These are phyloP conservation scores for Plasmodium cynomolgi DNA, from an alignment of 169 alveolate genomes.

Conservation along the genomic window DNA sequence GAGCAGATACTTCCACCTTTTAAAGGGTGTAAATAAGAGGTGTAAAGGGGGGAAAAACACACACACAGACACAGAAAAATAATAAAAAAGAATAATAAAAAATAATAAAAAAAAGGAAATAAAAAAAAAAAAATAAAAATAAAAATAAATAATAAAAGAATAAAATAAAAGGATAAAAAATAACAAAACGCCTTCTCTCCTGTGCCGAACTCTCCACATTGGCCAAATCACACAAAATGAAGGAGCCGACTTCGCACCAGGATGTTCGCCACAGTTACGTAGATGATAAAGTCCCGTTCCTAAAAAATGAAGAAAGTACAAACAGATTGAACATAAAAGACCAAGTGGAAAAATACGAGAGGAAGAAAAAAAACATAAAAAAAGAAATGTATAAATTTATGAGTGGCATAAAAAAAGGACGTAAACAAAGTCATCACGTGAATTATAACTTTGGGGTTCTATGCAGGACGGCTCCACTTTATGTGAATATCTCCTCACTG, in stretches of 20 bases:
- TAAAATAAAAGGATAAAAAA: too few species aligned
- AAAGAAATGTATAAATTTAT: conserved; percentile 25
- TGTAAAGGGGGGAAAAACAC: background rate
- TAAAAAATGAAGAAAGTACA: background rate
- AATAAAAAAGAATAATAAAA: too few species aligned
- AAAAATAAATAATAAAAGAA: too few species aligned
- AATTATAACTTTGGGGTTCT: background rate
- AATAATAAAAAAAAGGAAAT: too few species aligned
- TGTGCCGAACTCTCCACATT: background rate
- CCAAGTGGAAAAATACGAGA: conserved; percentile 2
- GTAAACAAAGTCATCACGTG: background rate
- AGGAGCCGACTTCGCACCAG: background rate
- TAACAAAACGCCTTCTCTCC: background rate
- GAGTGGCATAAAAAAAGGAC: background rate
- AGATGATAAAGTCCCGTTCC: background rate
- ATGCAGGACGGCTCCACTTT: background rate
- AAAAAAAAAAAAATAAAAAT: too few species aligned
- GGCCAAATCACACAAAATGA: background rate
- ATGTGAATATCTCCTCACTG: background rate
- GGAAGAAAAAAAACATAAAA: background rate
- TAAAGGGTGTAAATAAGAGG: background rate
- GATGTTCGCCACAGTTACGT: background rate
- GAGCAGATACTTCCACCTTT: background rate
- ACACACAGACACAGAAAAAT: background rate
- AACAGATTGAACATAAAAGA: background rate